phyloP scores from a whole-genome alignment of 768 basidiomycete genomes.

The Termitomyces sp. region DNA sequence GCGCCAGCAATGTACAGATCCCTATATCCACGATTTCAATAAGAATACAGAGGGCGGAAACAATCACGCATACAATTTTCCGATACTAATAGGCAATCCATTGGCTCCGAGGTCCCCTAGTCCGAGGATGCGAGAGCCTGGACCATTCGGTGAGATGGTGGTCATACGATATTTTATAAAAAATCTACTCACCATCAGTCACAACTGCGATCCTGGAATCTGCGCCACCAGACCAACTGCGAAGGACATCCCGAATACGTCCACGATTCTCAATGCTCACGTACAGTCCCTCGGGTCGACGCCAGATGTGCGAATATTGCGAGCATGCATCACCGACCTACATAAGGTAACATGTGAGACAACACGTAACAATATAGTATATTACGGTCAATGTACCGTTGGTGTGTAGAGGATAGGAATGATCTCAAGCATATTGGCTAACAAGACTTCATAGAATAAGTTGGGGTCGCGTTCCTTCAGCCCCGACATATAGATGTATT shows the following conservation, averaged over 20 bases:
- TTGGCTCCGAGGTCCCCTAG: conserved; percentile 50
- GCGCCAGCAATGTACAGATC: conserved; percentile 72
- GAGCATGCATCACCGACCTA: conserved; percentile 71
- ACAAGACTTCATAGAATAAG: conserved; percentile 63
- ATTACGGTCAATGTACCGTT: conserved; percentile 46
- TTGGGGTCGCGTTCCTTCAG: conserved; percentile 60
- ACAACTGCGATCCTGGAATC: conserved; percentile 68
- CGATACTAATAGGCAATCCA: conserved; percentile 61
- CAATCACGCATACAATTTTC: conserved; percentile 54
- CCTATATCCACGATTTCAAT: conserved; percentile 22
- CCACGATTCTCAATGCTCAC: conserved; percentile 69
- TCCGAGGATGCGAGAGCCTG: conserved; percentile 71
- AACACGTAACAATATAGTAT: background rate
- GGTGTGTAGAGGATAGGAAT: conserved; percentile 76
- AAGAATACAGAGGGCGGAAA: background rate
- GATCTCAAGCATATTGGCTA: conserved; percentile 62
- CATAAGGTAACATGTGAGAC: conserved; percentile 12
- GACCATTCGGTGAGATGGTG: background rate
- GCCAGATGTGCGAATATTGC: conserved; percentile 68
- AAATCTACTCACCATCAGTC: conserved; percentile 53
- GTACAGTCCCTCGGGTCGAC: conserved; percentile 56
- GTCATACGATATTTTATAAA: conserved; percentile 18
- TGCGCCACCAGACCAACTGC: conserved; percentile 42
- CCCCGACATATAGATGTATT: conserved; percentile 67
- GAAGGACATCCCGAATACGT: conserved; percentile 52